These are phyloP conservation scores for Ambrosia artemisiifolia DNA, from an alignment of 129 eudicot genomes.

Conservation along the genomic window DNA sequence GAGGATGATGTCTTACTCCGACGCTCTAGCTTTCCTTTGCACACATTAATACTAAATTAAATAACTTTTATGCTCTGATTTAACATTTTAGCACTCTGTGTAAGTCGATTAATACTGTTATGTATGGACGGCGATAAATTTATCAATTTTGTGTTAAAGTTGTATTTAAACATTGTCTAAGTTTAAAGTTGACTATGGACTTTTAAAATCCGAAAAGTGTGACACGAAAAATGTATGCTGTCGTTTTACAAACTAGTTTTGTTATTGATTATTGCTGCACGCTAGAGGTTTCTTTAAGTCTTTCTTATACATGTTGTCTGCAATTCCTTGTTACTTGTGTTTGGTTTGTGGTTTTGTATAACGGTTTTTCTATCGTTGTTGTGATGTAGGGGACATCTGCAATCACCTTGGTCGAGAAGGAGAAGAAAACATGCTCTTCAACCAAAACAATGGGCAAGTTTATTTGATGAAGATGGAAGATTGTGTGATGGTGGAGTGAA, in stretches of 20 bases:
- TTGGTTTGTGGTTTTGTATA: neutral
- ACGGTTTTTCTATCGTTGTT: conserved; percentile 7
- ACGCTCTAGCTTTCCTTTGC: neutral
- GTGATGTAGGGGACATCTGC: conserved; percentile 53
- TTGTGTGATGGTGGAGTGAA: conserved; percentile 71
- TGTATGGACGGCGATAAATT: neutral
- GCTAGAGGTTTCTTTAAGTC: neutral
- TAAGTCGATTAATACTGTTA: too few relatives aligned
- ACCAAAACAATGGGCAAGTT: conserved; percentile 67
- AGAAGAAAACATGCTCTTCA: conserved; percentile 72
- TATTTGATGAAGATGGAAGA: conserved; percentile 62
- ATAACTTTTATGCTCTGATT: too few relatives aligned
- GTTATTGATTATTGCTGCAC: neutral
- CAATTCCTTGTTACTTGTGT: neutral
- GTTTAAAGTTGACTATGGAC: neutral
- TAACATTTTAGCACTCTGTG: too few relatives aligned
- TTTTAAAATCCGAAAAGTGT: neutral
- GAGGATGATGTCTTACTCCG: conserved; percentile 3
- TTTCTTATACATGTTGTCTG: neutral
- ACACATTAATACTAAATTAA: too few relatives aligned
- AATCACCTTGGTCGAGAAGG: conserved; percentile 85
- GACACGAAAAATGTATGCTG: neutral
- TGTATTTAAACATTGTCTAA: neutral
- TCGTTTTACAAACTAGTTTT: neutral
- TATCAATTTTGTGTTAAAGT: neutral